Base-by-base conservation (phyloP, 495 filamentous ascomycete species). In the Aspergillus ostianus region DNA sequence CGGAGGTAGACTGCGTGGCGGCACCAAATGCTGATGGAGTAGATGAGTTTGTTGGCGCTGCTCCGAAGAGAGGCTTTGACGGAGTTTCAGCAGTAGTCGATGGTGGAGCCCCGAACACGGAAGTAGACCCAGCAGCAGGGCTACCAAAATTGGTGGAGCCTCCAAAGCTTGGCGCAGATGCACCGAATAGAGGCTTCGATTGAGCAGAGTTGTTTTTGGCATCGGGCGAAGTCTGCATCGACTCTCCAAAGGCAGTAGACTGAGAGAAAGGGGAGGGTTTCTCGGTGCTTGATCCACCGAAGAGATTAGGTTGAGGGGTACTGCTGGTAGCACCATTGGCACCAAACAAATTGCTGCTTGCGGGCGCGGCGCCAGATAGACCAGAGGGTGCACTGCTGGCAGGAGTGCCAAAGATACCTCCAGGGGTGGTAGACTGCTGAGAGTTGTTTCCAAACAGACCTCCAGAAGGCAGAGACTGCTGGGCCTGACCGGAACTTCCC, bases 211-310 rank as follows among this genome's bases (percentile, higher is more conserved):
- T 70, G 36, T 64, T 62, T 57, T 79, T 78, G 17, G 67, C 58
- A 44, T 78, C 77, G 8, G 74, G 74, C 5, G 75, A 80, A 20
- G 67, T 78, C 61, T 77, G 74, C 77, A 80, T 80, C 15, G 71
- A 75, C 36, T 79, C 77, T 27, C 60, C 62, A 51, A 69, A 57
- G 19, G 65, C 65, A 27, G 63, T 55, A 44, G 66, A 67, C 44
- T 72, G 64, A 2, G 64, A 59, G 41, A 72, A 70, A 27, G 61
- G 47, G 52, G 63, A 57, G 17, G 66, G 63, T 52, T 70, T 73
- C 20, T 58, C 56, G n/a, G 61, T 23, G 30, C 52, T 60, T 19
- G 65, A 54, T 56, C 64, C 66, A 9, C 59, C 65, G 51, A 74
- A 73, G 0, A 69, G 45, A 49, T 64, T 72, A 8, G 47, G 48